A percentile compares a stretch with the other conserved stretches of the same genome.
phyloP scores from a whole-genome alignment of 805 yeast genomes.

The Pichia membranifaciens region DNA sequence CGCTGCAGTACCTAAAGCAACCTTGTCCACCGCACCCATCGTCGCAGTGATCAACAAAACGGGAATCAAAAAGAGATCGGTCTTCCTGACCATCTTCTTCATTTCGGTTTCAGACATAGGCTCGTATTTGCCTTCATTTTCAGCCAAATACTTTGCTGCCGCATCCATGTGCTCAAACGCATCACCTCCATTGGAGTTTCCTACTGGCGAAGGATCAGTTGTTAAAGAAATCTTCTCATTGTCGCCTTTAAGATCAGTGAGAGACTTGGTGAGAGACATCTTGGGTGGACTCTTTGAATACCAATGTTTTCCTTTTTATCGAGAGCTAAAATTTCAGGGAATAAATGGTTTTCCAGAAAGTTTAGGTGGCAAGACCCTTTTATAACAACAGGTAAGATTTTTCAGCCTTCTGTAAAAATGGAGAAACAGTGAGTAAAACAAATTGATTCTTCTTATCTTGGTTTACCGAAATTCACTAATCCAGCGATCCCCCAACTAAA shows the following conservation, averaged over 20 bases:
- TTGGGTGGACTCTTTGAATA: constrained; percentile 17
- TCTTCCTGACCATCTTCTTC: constrained; percentile 30
- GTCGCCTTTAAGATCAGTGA: background rate
- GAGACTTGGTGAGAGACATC: background rate
- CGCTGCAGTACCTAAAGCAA: constrained; percentile 15
- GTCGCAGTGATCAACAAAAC: constrained; percentile 13
- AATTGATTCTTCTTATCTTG: no score
- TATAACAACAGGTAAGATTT: no score
- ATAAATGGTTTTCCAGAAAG: no score
- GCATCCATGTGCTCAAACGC: constrained; percentile 2
- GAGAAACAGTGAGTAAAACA: no score
- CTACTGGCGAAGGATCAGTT: background rate
- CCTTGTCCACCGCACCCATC: constrained; percentile 9
- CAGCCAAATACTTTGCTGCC: constrained; percentile 8
- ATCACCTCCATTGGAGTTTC: background rate
- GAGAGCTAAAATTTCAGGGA: no score
- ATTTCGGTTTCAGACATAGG: constrained; percentile 24
- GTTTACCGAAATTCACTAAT: no score
- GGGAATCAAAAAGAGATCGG: constrained; percentile 34
- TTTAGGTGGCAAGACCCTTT: no score
- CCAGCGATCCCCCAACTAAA: no score
- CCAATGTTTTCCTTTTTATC: no score
- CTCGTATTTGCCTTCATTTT: constrained; percentile 7
- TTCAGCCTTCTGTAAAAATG: no score
- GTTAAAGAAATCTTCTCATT: background rate